Conservation (phyloP, 2,329 filamentous ascomycete genomes). For the Xylaria multiplex region DNA sequence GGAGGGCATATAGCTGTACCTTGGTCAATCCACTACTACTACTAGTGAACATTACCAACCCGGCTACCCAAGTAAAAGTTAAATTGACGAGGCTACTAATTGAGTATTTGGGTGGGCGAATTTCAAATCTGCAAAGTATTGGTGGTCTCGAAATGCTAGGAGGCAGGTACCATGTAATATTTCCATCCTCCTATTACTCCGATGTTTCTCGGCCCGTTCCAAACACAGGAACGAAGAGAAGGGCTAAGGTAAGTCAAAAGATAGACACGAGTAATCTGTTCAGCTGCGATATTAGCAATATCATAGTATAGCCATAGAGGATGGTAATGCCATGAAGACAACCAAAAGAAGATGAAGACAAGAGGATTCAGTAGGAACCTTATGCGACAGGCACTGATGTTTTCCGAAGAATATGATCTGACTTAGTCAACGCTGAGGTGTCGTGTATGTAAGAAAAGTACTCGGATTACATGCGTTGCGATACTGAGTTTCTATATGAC, state of each 20-base stretch:
- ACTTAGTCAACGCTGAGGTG: slow-evolving; percentile 10
- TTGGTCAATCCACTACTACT: not conserved
- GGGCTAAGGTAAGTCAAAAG: not conserved
- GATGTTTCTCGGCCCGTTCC: slow-evolving; percentile 14
- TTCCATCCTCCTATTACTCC: slow-evolving; percentile 7
- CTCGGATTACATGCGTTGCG: slow-evolving; percentile 7
- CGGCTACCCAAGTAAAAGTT: not conserved
- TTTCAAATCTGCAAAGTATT: slow-evolving; percentile 4
- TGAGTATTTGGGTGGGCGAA: not conserved
- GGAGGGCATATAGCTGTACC: slow-evolving; percentile 3
- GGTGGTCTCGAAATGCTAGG: slow-evolving; percentile 12
- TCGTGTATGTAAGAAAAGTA: not conserved
- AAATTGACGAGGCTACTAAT: not conserved
- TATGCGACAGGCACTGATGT: slow-evolving; percentile 15
- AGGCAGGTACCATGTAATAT: not conserved
- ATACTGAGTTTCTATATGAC: slow-evolving; percentile 1
- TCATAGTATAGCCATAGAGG: slow-evolving; percentile 6
- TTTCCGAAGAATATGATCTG: slow-evolving; percentile 18
- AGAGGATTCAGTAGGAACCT: slow-evolving; percentile 24
- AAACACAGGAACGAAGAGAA: not conserved
- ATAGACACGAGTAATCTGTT: not conserved
- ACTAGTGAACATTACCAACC: slow-evolving; percentile 1
- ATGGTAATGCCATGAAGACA: not conserved
- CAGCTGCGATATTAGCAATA: slow-evolving; percentile 6
- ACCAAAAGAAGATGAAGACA: slow-evolving; percentile 23